phyloP scores from a whole-genome alignment of 1,284 basidiomycete genomes.

The Papiliotrema laurentii region DNA sequence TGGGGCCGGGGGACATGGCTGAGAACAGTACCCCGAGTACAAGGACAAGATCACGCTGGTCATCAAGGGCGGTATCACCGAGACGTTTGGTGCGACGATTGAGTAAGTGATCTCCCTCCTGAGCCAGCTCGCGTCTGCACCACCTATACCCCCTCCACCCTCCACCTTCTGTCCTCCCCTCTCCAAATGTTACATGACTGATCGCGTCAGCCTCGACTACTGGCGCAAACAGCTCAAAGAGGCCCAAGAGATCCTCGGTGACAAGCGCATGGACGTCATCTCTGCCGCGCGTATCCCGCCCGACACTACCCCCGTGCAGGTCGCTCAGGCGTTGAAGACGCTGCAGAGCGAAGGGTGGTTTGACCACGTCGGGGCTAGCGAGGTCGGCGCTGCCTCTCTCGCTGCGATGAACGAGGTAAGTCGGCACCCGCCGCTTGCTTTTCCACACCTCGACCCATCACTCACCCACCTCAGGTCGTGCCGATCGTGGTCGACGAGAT shows the following conservation, averaged over 20 bases:
- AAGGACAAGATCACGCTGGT: constrained; percentile 54
- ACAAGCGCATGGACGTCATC: constrained; percentile 54
- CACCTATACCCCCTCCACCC: background rate
- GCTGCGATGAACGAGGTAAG: constrained; percentile 24
- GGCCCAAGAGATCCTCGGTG: constrained; percentile 48
- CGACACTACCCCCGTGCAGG: constrained; percentile 14
- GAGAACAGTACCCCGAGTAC: constrained; percentile 55
- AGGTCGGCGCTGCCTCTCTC: constrained; percentile 19
- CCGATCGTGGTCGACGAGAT: constrained; percentile 61
- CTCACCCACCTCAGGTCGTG: too few species aligned
- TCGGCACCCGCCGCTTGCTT: background rate
- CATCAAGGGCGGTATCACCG: constrained; percentile 51
- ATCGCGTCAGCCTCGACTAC: constrained; percentile 43
- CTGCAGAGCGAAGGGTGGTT: constrained; percentile 35
- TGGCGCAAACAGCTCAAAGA: constrained; percentile 49
- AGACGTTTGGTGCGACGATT: constrained; percentile 9
- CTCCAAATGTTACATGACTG: background rate
- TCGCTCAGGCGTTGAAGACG: constrained; percentile 16
- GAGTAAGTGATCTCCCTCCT: constrained; percentile 9
- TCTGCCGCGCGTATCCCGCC: constrained; percentile 19
- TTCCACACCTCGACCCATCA: too few species aligned
- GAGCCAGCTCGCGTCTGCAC: too few species aligned
- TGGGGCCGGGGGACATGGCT: too few species aligned
- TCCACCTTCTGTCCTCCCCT: background rate
- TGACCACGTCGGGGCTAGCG: constrained; percentile 28